These are phyloP conservation scores for Saccharomycopsis fermentans DNA, from an alignment of 805 yeast genomes.

Conservation along the genomic window DNA sequence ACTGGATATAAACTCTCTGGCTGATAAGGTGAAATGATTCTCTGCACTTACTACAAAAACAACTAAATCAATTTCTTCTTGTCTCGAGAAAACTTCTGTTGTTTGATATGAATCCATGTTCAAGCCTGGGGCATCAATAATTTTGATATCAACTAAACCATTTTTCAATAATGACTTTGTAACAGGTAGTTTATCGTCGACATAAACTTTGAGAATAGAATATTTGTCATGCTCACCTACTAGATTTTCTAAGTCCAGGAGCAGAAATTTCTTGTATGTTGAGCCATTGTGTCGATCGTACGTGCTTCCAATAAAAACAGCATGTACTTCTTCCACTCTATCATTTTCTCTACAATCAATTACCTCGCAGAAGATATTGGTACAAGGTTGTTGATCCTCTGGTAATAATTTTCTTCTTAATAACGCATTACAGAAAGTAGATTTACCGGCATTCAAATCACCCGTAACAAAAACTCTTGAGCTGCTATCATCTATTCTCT, in stretches of 20 bases:
- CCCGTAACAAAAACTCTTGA: conserved; percentile 96
- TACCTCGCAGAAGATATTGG: conserved; percentile 92
- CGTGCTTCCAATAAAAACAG: conserved; percentile 48
- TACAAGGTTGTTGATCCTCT: conserved; percentile 96
- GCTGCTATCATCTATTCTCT: conserved; percentile 80
- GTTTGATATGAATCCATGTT: conserved; percentile 91
- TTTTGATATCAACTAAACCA: conserved; percentile 83
- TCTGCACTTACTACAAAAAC: conserved; percentile 95
- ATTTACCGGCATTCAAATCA: conserved; percentile 92
- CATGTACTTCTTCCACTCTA: conserved; percentile 85
- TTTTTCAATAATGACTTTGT: conserved; percentile 68
- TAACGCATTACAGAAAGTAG: conserved; percentile 88
- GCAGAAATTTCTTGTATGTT: conserved; percentile 47
- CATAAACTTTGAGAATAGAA: conserved; percentile 67
- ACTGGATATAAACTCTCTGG: conserved; percentile 82
- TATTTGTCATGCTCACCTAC: conserved; percentile 68
- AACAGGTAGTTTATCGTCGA: conserved; percentile 60
- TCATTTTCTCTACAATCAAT: conserved; percentile 70
- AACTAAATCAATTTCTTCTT: conserved; percentile 93
- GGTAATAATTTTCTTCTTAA: conserved; percentile 72
- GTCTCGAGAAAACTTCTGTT: conserved; percentile 88
- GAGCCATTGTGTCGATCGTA: conserved; percentile 50
- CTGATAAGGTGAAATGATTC: conserved; percentile 89
- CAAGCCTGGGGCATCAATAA: conserved; percentile 96
- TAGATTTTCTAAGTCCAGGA: conserved; percentile 53